A percentile compares a stretch with the other conserved stretches of the same genome.
phyloP scores from a whole-genome alignment of 2,329 filamentous ascomycete genomes.

The Clathrospora elynae region DNA sequence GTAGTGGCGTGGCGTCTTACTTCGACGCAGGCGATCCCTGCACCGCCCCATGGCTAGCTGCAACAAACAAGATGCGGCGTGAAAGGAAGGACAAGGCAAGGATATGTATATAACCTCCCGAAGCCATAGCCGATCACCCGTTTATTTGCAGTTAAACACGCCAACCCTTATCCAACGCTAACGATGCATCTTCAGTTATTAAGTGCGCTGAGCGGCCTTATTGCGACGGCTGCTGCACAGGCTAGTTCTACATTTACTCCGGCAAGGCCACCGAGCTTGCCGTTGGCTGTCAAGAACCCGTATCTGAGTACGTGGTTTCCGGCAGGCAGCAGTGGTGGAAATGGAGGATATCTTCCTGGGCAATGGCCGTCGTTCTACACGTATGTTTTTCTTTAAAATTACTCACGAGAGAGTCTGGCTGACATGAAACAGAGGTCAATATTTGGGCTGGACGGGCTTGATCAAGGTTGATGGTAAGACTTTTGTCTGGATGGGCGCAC shows the following conservation, averaged over 20 bases:
- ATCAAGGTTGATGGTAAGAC: constrained; percentile 65
- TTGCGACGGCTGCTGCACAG: constrained; percentile 19
- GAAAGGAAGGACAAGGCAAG: background rate
- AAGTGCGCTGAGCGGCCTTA: constrained; percentile 21
- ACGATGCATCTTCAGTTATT: constrained; percentile 31
- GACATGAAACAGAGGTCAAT: constrained; percentile 54
- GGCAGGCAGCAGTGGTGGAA: constrained; percentile 64
- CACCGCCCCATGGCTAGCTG: constrained; percentile 6
- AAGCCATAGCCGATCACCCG: background rate
- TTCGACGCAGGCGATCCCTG: constrained; percentile 1
- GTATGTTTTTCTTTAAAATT: constrained; percentile 32
- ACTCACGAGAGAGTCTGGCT: constrained; percentile 51
- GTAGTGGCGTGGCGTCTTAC: constrained; percentile 1
- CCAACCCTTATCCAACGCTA: background rate
- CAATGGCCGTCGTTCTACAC: constrained; percentile 72
- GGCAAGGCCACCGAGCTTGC: constrained; percentile 69
- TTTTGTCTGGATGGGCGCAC: constrained; percentile 51
- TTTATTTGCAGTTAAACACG: background rate
- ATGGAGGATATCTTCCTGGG: constrained; percentile 70
- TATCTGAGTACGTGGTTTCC: constrained; percentile 74
- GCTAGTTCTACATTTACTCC: constrained; percentile 64
- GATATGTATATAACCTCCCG: constrained; percentile 3
- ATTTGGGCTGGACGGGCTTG: constrained; percentile 70
- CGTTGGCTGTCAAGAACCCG: constrained; percentile 74
- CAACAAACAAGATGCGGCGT: constrained; percentile 1